Base-by-base conservation (phyloP, 257 asterid genomes). In the Solanum etuberosum region DNA sequence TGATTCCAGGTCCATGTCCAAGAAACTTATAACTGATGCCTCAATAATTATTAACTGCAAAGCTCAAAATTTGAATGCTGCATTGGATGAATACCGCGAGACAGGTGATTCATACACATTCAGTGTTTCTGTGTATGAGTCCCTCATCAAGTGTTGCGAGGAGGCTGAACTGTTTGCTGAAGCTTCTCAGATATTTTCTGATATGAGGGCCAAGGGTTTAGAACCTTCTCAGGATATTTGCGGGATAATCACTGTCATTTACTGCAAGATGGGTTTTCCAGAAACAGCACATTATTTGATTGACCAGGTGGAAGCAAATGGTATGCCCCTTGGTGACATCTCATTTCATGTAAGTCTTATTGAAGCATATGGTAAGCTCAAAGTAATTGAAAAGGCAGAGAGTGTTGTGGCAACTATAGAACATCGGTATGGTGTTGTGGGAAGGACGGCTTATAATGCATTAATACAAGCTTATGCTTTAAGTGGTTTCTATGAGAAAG, bases 111-210 rank as follows among this genome's bases (percentile, higher is more conserved):
- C 89, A 40, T 80, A 61, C 86, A 46, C 54, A 85, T 91, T 93
- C 68, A 92, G 95, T 88, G 85, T 86, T 88, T 91, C 93, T 87
- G 91, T 95, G 95, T 94, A 89, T 65, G 96, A 94, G 86, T 88
- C 91, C 89, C 91, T 95, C 87, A 93, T 97, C 89, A 91, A 90
- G 89, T 91, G 93, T 72, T 97, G 98, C 57, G 87, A 38, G 31
- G 96, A 93, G 91, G 92, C 91, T 18, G 94, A 92, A 54, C 84
- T 46, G 77, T 91, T 93, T 88, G 88, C 93, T 85, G 98, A 95
- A 90, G 99, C 99, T 92, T 95, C 95, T 88, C 98, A 95, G 87
- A 90, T 97, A 88, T 93, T 91, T 92, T 95, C 99, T 27, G 97
- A 97, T 88, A 94, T 96, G 99, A 90, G 91, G 92, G 94, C 93